Conservation (phyloP, 2,329 filamentous ascomycete genomes). For the Colletotrichum zoysiae region DNA sequence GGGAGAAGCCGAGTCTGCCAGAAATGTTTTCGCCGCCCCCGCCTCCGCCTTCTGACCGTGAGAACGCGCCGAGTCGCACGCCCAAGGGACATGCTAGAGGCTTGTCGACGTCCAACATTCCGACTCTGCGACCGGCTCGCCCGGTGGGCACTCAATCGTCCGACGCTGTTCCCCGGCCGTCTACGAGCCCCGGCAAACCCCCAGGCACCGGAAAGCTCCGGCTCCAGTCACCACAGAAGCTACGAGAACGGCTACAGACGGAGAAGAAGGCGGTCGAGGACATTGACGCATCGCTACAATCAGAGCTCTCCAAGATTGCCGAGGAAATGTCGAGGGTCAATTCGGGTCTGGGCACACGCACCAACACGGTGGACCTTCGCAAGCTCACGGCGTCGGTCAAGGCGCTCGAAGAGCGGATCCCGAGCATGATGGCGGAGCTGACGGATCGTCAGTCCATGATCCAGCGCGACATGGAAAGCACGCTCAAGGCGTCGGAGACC, state of each 20-base stretch:
- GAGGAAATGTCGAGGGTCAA: conserved; percentile 79
- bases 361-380: conserved; percentile 58
- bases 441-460: conserved; percentile 72
- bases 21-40: conserved; percentile 33
- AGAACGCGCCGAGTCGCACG: conserved; percentile 31
- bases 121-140: conserved; percentile 61
- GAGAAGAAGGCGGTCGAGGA: conserved; percentile 82
- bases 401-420: conserved; percentile 76
- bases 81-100: conserved; percentile 59
- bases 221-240: conserved; percentile 78
- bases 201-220: conserved; percentile 68
- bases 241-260: conserved; percentile 86
- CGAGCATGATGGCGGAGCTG: conserved; percentile 69
- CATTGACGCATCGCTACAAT: conserved; percentile 76
- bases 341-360: conserved; percentile 51
- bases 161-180: conserved; percentile 45
- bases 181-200: conserved; percentile 54
- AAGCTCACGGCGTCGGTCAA: conserved; percentile 70
- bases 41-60: conserved; percentile 28
- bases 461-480: conserved; percentile 77
- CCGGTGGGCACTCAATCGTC: conserved; percentile 46
- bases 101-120: conserved; percentile 67
- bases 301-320: conserved; percentile 83
- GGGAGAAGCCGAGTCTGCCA: conserved; percentile 57
- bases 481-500: conserved; percentile 79